Conservation (phyloP, 1,139 yeast genomes). For the Geotrichum australiense region DNA sequence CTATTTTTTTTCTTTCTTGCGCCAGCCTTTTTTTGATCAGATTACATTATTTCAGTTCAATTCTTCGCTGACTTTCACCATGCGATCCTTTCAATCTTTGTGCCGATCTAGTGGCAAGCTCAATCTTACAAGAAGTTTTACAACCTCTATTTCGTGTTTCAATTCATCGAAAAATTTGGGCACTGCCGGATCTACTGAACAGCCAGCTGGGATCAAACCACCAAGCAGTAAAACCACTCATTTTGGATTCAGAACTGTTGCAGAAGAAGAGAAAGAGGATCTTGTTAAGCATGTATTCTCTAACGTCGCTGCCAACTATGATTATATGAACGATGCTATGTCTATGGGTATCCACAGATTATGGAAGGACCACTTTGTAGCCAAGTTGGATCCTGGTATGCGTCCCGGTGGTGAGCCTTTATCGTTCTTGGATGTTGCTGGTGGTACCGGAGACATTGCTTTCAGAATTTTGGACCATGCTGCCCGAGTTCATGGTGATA, state of each 20-base stretch:
- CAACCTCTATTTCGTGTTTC: not conserved
- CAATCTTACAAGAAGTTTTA: conserved; percentile 2
- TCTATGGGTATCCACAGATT: conserved; percentile 89
- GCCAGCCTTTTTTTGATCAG: not conserved
- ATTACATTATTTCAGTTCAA: not conserved
- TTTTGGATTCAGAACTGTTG: conserved; percentile 85
- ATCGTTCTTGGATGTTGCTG: conserved; percentile 92
- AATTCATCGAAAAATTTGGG: conserved; percentile 12
- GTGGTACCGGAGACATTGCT: conserved; percentile 98
- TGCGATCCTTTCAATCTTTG: conserved; percentile 3
- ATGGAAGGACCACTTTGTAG: conserved; percentile 90
- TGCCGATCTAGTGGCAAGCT: conserved; percentile 1
- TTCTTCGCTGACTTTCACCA: conserved; percentile 2
- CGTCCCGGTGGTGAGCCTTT: conserved; percentile 84
- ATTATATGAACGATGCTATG: conserved; percentile 97
- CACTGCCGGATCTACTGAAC: conserved; percentile 1
- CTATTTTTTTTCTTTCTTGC: not conserved
- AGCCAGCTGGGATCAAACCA: not conserved
- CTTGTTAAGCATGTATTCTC: conserved; percentile 83
- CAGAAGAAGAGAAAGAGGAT: conserved; percentile 74
- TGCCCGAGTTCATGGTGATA: conserved; percentile 67
- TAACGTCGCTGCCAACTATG: conserved; percentile 90
- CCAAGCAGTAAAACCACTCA: conserved; percentile 52
- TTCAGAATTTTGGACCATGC: conserved; percentile 93
- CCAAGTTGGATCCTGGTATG: conserved; percentile 86